Evolutionary conservation across 2,329 filamentous ascomycete species (phyloP).

Genomic region (Botrytis fragariae): DNA sequence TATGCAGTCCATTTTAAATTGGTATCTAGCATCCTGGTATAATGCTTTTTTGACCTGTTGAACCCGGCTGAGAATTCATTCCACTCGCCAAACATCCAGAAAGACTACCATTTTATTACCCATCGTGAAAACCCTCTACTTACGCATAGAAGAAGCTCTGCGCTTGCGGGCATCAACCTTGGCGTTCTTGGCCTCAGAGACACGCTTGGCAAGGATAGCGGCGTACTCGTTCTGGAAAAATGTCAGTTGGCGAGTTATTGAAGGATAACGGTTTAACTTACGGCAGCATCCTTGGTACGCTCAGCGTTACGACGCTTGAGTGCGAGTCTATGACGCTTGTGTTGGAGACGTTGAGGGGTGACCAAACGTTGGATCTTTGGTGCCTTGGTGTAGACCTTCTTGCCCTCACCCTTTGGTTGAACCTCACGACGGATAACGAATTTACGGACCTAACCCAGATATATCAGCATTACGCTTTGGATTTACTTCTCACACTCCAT

Average conservation of each 20-base stretch:
- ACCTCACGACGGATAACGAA: conserved; percentile 99
- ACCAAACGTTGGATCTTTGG: conserved; percentile 99
- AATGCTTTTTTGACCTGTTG: conserved; percentile 18
- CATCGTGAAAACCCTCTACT: conserved; percentile 52
- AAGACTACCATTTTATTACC: conserved; percentile 17
- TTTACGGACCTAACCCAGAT: conserved; percentile 76
- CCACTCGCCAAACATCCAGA: conserved; percentile 16
- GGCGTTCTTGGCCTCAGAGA: conserved; percentile 90
- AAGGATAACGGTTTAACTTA: conserved; percentile 51
- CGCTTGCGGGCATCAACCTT: conserved; percentile 96
- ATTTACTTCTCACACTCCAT: conserved; percentile 57
- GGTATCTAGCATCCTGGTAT: conserved; percentile 21
- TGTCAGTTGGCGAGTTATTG: not conserved
- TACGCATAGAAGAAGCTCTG: conserved; percentile 91
- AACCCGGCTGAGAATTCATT: conserved; percentile 17
- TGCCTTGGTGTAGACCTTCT: conserved; percentile 98
- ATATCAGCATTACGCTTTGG: conserved; percentile 30
- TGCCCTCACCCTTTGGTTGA: conserved; percentile 94
- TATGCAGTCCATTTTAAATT: conserved; percentile 18
- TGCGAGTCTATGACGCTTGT: conserved; percentile 97
- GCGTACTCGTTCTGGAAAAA: conserved; percentile 84
- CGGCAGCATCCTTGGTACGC: conserved; percentile 97
- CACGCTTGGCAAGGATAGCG: conserved; percentile 93
- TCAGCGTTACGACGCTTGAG: conserved; percentile 98
- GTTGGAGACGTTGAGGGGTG: conserved; percentile 98